Evolutionary conservation across 805 yeast species (phyloP), one percentile per base, ranked within the genome.

Genomic region (Candida hungchunana): DNA sequence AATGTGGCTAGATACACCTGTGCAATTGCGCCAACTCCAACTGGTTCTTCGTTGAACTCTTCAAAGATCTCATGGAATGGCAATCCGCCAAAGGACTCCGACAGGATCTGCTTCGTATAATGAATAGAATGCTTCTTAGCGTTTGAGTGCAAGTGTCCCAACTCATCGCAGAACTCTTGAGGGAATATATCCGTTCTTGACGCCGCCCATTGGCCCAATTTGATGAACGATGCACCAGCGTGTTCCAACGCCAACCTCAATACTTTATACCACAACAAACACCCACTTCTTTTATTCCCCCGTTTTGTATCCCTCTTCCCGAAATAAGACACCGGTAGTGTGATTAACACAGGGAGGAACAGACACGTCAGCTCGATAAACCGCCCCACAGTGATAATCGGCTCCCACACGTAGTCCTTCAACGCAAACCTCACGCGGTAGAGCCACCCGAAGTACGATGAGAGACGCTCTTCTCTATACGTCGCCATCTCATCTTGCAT

Each of bases 161-260:
- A 62, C 52, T 84, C 88, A 16, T 75, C 73, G 57, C 97, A 90
- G 59, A 90, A 62, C 26, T 73, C 84, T 31, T 63, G 65, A 4
- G 96, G 82, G 62, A 93, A 90, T 22, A 93, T 82, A 60, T 93
- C 99, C 0, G 95, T 85, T 59, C 99, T 74, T 9, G 96, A 83
- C 3, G 97, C 97, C 0, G 98, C 98, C 99, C 99, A 93, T 64
- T 93, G 99, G 4, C 97, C 98, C 39, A 93, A 71, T 59, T 86
- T 83, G 38, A 83, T 79, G 56, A 83, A 93, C 4, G 96, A 82
- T 3, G 97, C 95, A 1, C 98, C 98, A 0, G 96, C 96, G 13
- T 66, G 43, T 58, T 90, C 96, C 39, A 93, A 75, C 1, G 82
- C 64, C 55, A 72, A 59, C 32, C 86, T 69, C 15, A 90, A 61